Percentiles rank a stretch among this genome's conserved stretches.
Conservation (phyloP, 768 basidiomycete genomes). For the Pleurotus ostreatus region DNA sequence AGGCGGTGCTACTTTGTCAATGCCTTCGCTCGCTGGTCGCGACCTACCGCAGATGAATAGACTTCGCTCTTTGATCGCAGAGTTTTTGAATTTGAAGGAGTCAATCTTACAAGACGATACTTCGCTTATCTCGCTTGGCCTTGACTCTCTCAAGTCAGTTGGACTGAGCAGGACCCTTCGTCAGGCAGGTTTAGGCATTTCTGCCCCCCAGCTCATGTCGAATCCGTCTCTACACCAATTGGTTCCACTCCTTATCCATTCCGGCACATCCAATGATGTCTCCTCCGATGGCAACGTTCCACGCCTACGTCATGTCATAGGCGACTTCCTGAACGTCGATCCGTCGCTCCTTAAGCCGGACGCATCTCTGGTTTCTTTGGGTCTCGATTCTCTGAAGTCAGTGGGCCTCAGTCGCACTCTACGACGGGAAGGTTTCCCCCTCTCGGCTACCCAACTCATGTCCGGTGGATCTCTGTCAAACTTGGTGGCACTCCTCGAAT, state of each 20-base stretch:
- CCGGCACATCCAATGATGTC: not conserved
- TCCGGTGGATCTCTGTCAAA: slow-evolving; percentile 19
- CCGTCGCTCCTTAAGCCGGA: slow-evolving; percentile 16
- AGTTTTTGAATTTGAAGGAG: slow-evolving; percentile 22
- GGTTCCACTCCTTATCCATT: not conserved
- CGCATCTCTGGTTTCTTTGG: slow-evolving; percentile 39
- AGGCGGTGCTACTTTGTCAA: not conserved
- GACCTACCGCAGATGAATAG: not conserved
- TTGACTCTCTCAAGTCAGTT: slow-evolving; percentile 46
- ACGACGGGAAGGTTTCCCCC: slow-evolving; percentile 24
- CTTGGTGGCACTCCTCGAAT: slow-evolving; percentile 10
- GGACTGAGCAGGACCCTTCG: slow-evolving; percentile 34
- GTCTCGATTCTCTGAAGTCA: slow-evolving; percentile 44
- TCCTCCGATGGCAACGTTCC: not conserved
- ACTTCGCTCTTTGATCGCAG: slow-evolving; percentile 16
- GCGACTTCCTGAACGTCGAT: slow-evolving; percentile 23
- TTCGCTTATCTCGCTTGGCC: slow-evolving; percentile 41
- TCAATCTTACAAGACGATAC: slow-evolving; percentile 19
- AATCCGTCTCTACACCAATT: slow-evolving; percentile 19
- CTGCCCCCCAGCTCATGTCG: slow-evolving; percentile 34
- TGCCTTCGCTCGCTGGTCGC: not conserved
- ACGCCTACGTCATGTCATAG: slow-evolving; percentile 15
- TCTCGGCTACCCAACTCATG: slow-evolving; percentile 36
- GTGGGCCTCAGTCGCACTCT: slow-evolving; percentile 36
- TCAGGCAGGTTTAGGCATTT: slow-evolving; percentile 26